These are phyloP conservation scores for Candida neerlandica DNA, from an alignment of 1,139 yeast species.

Conservation along the genomic window DNA sequence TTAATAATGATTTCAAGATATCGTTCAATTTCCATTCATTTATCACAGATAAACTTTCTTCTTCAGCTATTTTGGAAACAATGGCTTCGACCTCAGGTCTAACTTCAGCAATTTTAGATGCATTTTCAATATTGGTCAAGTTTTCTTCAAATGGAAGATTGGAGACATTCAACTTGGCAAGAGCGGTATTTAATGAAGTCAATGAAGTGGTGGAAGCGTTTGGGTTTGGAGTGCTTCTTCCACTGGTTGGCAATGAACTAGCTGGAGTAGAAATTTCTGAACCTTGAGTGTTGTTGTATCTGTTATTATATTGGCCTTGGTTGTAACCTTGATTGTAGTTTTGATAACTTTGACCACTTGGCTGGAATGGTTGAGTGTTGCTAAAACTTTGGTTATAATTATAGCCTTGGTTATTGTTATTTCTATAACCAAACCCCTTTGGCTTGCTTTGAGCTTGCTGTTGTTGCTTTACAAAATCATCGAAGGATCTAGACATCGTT, in stretches of 20 bases:
- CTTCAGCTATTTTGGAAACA: slow-evolving; percentile 47
- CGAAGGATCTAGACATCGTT: slow-evolving; percentile 29
- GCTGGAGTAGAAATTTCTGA: slow-evolving; percentile 28
- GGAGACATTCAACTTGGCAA: slow-evolving; percentile 59
- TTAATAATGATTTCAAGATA: slow-evolving; percentile 63
- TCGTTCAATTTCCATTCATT: slow-evolving; percentile 68
- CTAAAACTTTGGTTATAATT: slow-evolving; percentile 5
- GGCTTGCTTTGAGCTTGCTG: slow-evolving; percentile 25
- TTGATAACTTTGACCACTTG: slow-evolving; percentile 8
- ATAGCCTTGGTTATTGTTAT: slow-evolving; percentile 11
- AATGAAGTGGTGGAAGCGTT: slow-evolving; percentile 67
- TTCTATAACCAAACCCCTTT: slow-evolving; percentile 27
- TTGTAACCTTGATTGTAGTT: slow-evolving; percentile 14
- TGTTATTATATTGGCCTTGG: slow-evolving; percentile 15
- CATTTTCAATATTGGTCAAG: slow-evolving; percentile 57
- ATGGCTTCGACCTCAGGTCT: slow-evolving; percentile 62
- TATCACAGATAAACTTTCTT: slow-evolving; percentile 52
- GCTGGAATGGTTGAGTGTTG: slow-evolving; percentile 9
- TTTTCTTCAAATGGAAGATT: slow-evolving; percentile 69
- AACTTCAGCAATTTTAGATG: slow-evolving; percentile 64
- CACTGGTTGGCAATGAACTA: slow-evolving; percentile 44
- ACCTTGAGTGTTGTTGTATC: slow-evolving; percentile 12
- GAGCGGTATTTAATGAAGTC: slow-evolving; percentile 68
- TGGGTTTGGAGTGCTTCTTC: slow-evolving; percentile 41
- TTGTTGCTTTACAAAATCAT: slow-evolving; percentile 31